Evolutionary conservation across 257 asterid genomes (phyloP).

Genomic region (Nicotiana knightiana): DNA sequence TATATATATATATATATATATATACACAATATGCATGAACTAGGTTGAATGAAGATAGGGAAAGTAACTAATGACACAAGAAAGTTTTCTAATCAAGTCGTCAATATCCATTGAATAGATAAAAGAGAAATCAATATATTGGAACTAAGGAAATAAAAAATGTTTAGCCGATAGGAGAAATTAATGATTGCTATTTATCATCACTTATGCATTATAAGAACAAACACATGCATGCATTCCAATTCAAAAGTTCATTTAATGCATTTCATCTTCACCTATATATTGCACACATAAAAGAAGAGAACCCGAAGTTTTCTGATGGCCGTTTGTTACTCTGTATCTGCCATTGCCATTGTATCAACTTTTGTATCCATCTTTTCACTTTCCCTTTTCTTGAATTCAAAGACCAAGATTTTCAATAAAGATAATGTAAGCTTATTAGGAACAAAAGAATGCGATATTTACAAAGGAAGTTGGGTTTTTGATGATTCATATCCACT

Average conservation of each 20-base stretch:
- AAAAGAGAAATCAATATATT: background rate
- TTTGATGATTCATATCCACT: slow-evolving; percentile 39
- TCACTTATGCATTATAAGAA: background rate
- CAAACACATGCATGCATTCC: background rate
- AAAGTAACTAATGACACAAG: background rate
- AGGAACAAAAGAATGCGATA: slow-evolving; percentile 23
- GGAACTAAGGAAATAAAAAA: background rate
- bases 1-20: too few relatives aligned
- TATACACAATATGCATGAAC: background rate
- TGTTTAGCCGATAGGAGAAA: background rate
- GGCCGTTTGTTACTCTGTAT: background rate
- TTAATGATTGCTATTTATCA: background rate
- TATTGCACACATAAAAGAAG: background rate
- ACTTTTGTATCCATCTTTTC: slow-evolving; percentile 5
- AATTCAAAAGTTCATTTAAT: background rate
- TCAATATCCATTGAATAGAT: background rate
- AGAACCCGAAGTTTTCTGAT: background rate
- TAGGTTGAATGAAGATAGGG: background rate
- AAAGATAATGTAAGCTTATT: background rate
- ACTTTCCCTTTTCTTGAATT: slow-evolving; percentile 1
- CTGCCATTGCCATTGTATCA: slow-evolving; percentile 7
- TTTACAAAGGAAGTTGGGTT: slow-evolving; percentile 50
- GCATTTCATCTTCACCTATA: background rate
- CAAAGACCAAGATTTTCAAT: background rate
- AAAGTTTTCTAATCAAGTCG: too few relatives aligned